A percentile compares a stretch with the other conserved stretches of the same genome.
These are phyloP conservation scores for Fusarium drepaniforme DNA, from an alignment of 2,329 filamentous ascomycete species.

Conservation along the genomic window DNA sequence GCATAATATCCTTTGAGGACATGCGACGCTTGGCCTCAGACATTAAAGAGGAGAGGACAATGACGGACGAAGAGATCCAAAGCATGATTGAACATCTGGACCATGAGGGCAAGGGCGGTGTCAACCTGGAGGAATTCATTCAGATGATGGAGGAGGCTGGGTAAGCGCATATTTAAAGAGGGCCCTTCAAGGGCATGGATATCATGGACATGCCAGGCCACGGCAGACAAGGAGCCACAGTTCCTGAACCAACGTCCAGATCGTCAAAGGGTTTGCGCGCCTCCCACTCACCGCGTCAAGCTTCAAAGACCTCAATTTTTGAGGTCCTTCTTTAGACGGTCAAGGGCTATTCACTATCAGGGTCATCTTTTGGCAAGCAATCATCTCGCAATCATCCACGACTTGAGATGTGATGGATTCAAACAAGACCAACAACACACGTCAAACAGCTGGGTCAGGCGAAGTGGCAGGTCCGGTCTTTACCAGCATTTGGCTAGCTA, in stretches of 20 bases:
- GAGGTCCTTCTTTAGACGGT: neutral
- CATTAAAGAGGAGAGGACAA: constrained; percentile 80
- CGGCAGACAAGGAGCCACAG: neutral
- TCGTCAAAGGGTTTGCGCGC: neutral
- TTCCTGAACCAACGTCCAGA: neutral
- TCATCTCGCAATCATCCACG: constrained; percentile 5
- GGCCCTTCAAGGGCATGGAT: neutral
- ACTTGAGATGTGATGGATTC: constrained; percentile 3
- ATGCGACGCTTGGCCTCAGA: constrained; percentile 89
- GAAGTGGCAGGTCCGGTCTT: constrained; percentile 7
- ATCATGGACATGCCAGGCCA: constrained; percentile 18
- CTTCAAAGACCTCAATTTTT: neutral
- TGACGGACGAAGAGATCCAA: constrained; percentile 91
- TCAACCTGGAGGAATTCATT: constrained; percentile 77
- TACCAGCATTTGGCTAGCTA: constrained; percentile 15
- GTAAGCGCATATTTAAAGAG: constrained; percentile 34
- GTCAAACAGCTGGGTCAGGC: neutral
- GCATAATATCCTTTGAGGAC: constrained; percentile 90
- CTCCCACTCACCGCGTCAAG: neutral
- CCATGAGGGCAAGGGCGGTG: constrained; percentile 88
- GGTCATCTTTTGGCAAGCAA: neutral
- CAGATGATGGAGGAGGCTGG: constrained; percentile 67
- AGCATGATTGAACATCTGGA: constrained; percentile 99
- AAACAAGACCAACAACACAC: constrained; percentile 2
- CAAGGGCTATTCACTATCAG: neutral